Percentiles rank a stretch among this genome's conserved stretches.
These are phyloP conservation scores for Fusarium veterinarium DNA, from an alignment of 2,329 filamentous ascomycete genomes.

Conservation along the genomic window DNA sequence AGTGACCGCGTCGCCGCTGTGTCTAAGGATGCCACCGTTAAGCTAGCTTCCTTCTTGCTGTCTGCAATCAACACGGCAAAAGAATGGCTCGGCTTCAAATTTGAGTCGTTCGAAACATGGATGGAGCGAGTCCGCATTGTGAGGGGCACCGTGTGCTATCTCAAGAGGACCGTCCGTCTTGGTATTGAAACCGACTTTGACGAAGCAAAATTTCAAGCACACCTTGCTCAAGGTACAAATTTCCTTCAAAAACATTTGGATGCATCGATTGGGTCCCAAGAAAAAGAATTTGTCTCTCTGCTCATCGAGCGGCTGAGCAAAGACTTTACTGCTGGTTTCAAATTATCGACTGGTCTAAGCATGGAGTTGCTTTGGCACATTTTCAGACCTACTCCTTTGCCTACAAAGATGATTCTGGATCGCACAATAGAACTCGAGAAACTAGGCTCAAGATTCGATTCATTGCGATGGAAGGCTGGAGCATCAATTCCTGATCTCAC, in stretches of 20 bases:
- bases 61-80: slow-evolving; percentile 56
- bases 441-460: slow-evolving; percentile 70
- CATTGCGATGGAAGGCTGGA: slow-evolving; percentile 67
- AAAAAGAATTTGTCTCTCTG: slow-evolving; percentile 53
- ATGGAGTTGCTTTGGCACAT: slow-evolving; percentile 84
- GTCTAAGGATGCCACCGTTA: slow-evolving; percentile 70
- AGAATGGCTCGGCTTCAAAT: slow-evolving; percentile 55
- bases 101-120: slow-evolving; percentile 45
- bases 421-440: slow-evolving; percentile 64
- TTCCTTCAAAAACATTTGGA: slow-evolving; percentile 53
- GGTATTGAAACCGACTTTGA: slow-evolving; percentile 63
- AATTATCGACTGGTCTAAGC: slow-evolving; percentile 77
- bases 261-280: slow-evolving; percentile 37
- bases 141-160: slow-evolving; percentile 61
- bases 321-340: slow-evolving; percentile 76
- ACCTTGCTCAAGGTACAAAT: slow-evolving; percentile 63
- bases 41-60: slow-evolving; percentile 63
- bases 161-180: slow-evolving; percentile 64
- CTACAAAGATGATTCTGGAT: slow-evolving; percentile 57
- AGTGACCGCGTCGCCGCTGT: slow-evolving; percentile 65
- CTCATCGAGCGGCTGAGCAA: slow-evolving; percentile 59
- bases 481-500: slow-evolving; percentile 64
- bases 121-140: slow-evolving; percentile 50
- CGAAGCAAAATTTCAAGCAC: slow-evolving; percentile 73
- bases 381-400: slow-evolving; percentile 72